phyloP scores from a whole-genome alignment of 208 protist species.

The Trypanosoma lewisi region DNA sequence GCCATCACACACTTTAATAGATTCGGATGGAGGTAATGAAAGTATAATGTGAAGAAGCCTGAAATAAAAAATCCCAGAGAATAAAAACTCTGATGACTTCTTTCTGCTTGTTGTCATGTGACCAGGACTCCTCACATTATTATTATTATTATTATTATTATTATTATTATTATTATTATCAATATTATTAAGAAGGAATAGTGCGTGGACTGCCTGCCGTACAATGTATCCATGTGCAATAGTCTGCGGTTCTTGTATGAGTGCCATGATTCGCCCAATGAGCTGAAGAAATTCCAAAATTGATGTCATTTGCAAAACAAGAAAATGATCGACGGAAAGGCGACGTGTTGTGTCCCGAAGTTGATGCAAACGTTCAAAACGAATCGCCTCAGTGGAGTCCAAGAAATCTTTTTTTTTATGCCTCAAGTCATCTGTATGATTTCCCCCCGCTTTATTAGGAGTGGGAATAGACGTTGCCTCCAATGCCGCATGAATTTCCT shows the following conservation, averaged over 20 bases:
- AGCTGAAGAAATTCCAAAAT: conserved; percentile 20
- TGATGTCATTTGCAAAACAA: neutral
- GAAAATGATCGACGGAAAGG: conserved; percentile 18
- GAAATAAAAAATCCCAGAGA: conserved; percentile 14
- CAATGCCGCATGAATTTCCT: conserved; percentile 11
- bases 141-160: conserved; percentile 1
- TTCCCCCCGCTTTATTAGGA: too few relatives aligned
- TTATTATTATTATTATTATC: neutral
- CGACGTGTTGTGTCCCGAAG: conserved; percentile 23
- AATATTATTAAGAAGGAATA: conserved; percentile 7
- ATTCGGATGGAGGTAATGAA: conserved; percentile 11
- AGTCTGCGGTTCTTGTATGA: conserved; percentile 1
- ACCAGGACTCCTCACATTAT: neutral
- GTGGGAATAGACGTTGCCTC: neutral
- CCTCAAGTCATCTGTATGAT: neutral
- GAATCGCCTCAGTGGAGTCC: conserved; percentile 11
- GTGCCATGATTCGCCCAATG: conserved; percentile 10
- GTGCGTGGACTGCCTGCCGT: conserved; percentile 14
- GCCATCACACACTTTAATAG: conserved; percentile 5
- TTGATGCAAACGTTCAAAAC: conserved; percentile 27
- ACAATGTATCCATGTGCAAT: conserved; percentile 26
- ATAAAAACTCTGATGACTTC: too few relatives aligned
- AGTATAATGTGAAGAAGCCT: conserved; percentile 19
- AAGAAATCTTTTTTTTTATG: neutral
- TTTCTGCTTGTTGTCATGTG: neutral